phyloP scores from a whole-genome alignment of 2,329 filamentous ascomycete species.

The Lasiodiplodia hormozganensis region DNA sequence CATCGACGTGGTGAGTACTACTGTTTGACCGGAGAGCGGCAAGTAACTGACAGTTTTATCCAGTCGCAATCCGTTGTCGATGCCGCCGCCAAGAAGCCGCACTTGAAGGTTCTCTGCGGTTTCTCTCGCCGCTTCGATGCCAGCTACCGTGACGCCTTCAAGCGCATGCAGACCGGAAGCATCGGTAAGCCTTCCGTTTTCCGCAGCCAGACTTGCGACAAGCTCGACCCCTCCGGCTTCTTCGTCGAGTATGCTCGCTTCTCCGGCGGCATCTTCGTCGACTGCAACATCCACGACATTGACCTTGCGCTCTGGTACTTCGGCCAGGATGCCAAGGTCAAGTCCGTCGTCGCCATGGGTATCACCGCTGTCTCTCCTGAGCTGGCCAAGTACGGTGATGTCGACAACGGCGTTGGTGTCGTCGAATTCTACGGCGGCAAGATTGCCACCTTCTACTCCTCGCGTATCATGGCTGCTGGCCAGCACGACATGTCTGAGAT shows the following conservation, averaged over 20 bases:
- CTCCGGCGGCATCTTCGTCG: constrained; percentile 73
- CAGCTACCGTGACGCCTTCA: constrained; percentile 67
- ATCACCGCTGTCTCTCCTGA: constrained; percentile 67
- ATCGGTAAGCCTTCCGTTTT: constrained; percentile 68
- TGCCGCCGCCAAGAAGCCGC: constrained; percentile 60
- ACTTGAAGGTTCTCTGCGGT: constrained; percentile 71
- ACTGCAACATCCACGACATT: constrained; percentile 75
- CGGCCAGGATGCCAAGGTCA: constrained; percentile 60
- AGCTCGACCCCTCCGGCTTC: constrained; percentile 69
- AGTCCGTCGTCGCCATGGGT: constrained; percentile 63
- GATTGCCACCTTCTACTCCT: constrained; percentile 69
- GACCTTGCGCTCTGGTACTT: constrained; percentile 71
- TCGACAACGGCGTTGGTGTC: constrained; percentile 68
- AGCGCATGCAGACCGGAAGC: constrained; percentile 58
- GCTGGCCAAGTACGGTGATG: constrained; percentile 63
- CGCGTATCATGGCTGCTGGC: constrained; percentile 71
- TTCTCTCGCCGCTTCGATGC: constrained; percentile 72
- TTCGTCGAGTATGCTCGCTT: constrained; percentile 72
- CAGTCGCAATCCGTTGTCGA: constrained; percentile 67
- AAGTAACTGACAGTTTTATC: constrained; percentile 25
- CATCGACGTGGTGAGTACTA: constrained; percentile 62
- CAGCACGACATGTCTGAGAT: constrained; percentile 73
- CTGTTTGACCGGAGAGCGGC: background rate
- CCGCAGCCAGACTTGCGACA: constrained; percentile 72
- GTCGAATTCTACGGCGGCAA: constrained; percentile 70